These are phyloP conservation scores for Ailanthus altissimus DNA, from an alignment of 345 rosid genomes.

Conservation along the genomic window DNA sequence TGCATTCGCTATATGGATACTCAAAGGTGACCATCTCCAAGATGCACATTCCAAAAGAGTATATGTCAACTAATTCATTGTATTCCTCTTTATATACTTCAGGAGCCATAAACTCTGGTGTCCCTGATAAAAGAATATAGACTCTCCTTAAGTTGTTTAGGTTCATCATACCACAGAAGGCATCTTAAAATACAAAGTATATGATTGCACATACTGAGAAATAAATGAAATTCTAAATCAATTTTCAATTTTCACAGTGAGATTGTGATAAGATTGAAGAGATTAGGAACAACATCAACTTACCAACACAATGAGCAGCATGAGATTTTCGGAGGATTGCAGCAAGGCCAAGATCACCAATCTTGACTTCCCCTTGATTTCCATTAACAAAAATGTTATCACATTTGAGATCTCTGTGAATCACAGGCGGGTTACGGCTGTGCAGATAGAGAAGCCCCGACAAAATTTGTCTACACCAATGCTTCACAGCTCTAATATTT, in stretches of 20 bases:
- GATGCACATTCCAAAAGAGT: constrained; percentile 96
- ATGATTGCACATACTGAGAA: background rate
- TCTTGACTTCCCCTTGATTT: constrained; percentile 97
- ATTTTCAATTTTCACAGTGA: background rate
- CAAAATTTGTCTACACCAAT: constrained; percentile 94
- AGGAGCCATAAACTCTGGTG: constrained; percentile 99
- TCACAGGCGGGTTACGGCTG: constrained; percentile 82
- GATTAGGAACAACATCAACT: constrained; percentile 13
- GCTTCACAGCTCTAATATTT: constrained; percentile 90
- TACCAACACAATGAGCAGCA: constrained; percentile 95
- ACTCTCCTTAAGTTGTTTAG: background rate
- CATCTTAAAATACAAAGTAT: background rate
- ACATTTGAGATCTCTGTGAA: constrained; percentile 97
- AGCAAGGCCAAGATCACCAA: constrained; percentile 98
- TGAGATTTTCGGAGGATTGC: constrained; percentile 88
- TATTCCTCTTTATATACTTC: constrained; percentile 96
- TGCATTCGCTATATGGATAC: constrained; percentile 96
- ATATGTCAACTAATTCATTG: constrained; percentile 93
- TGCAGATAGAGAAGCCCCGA: constrained; percentile 85
- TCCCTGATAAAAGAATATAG: constrained; percentile 47
- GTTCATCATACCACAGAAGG: background rate
- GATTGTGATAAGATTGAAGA: background rate
- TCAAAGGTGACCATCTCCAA: constrained; percentile 97
- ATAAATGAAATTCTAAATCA: background rate
- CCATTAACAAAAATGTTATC: constrained; percentile 98